phyloP scores from a whole-genome alignment of 805 yeast genomes.

The Groenewaldozyma tartarivorans region DNA sequence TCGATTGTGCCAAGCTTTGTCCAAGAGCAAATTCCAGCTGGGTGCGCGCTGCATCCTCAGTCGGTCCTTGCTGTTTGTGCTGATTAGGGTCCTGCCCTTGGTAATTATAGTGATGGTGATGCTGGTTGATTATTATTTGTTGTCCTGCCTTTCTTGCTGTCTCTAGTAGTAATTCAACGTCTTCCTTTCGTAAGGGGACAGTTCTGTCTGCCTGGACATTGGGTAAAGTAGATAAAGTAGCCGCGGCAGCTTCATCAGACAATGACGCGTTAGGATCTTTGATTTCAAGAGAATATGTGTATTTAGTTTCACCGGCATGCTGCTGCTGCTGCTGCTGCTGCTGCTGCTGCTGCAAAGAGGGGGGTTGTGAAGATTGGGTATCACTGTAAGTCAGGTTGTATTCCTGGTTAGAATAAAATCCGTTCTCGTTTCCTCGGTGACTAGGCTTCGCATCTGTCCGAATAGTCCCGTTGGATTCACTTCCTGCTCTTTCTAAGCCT shows the following conservation, averaged over 20 bases:
- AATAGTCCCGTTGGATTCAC: no score
- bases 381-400: no score
- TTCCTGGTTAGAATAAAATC: no score
- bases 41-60: background rate
- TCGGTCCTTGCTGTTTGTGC: background rate
- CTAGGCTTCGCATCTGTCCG: background rate
- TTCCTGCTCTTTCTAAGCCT: background rate
- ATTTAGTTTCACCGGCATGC: background rate
- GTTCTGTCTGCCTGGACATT: slow-evolving; percentile 1
- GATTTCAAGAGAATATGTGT: background rate
- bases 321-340: no score
- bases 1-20: background rate
- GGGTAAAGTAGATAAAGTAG: background rate
- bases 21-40: background rate
- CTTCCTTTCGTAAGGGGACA: slow-evolving; percentile 15
- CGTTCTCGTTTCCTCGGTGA: no score
- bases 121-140: slow-evolving; percentile 67
- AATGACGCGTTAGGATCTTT: background rate
- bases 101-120: slow-evolving; percentile 42
- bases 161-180: slow-evolving; percentile 20
- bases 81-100: background rate
- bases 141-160: slow-evolving; percentile 19
- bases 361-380: background rate
- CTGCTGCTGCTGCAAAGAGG: background rate
- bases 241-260: background rate